Evolutionary conservation across 2,329 filamentous ascomycete species (phyloP).

Genomic region (Aschersonia sp.): DNA sequence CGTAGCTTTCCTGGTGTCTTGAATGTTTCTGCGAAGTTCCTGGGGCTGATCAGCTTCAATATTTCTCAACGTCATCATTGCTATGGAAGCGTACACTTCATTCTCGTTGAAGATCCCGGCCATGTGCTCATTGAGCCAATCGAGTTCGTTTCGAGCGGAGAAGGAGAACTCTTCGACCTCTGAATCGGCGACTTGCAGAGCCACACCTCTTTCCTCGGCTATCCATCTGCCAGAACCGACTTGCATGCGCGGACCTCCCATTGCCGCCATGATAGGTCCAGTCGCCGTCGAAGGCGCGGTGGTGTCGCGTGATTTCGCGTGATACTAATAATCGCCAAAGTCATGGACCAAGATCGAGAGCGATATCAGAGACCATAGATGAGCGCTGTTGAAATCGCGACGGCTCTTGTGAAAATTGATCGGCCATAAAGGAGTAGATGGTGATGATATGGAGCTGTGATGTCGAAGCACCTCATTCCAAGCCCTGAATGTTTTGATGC

Average conservation of each 20-base stretch:
- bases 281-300: constrained; percentile 3
- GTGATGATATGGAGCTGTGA: neutral
- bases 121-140: constrained; percentile 99
- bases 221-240: constrained; percentile 82
- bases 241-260: constrained; percentile 44
- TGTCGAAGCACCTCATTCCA: constrained; percentile 9
- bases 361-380: neutral
- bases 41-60: constrained; percentile 22
- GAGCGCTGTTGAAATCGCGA: neutral
- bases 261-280: constrained; percentile 22
- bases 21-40: constrained; percentile 88
- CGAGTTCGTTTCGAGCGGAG: constrained; percentile 82
- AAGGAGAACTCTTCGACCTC: constrained; percentile 91
- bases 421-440: neutral
- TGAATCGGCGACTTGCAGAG: constrained; percentile 57
- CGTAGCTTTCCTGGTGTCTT: constrained; percentile 80
- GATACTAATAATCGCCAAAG: too few relatives aligned
- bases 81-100: constrained; percentile 50
- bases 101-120: constrained; percentile 78
- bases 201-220: constrained; percentile 65
- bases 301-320: neutral
- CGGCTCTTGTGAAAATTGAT: too few relatives aligned
- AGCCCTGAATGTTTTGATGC: constrained; percentile 24
- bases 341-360: too few relatives aligned
- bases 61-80: neutral